A percentile compares a stretch with the other conserved stretches of the same genome.
Evolutionary conservation across 768 basidiomycete genomes (phyloP).

Genomic region (Termitomyces sp.): DNA sequence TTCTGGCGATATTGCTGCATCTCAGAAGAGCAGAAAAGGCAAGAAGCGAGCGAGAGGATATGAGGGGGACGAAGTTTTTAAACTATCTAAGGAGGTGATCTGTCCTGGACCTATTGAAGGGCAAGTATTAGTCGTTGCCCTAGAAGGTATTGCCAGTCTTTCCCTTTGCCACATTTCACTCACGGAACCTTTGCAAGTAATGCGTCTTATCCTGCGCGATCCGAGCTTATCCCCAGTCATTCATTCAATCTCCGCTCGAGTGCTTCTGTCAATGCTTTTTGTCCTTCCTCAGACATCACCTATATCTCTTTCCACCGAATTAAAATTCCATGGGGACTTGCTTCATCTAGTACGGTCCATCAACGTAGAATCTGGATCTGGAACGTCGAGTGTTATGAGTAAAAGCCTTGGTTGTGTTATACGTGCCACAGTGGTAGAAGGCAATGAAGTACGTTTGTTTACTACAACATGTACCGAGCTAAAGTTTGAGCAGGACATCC

Average conservation of each 20-base stretch:
- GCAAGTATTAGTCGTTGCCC: slow-evolving; percentile 42
- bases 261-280: slow-evolving; percentile 54
- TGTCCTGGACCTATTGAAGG: slow-evolving; percentile 48
- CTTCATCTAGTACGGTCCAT: slow-evolving; percentile 40
- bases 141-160: slow-evolving; percentile 45
- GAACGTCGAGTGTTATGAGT: slow-evolving; percentile 55
- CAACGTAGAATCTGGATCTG: slow-evolving; percentile 44
- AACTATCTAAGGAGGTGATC: slow-evolving; percentile 35
- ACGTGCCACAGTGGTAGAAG: slow-evolving; percentile 4
- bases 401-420: slow-evolving; percentile 56
- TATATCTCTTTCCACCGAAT: slow-evolving; percentile 49
- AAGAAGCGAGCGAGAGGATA: slow-evolving; percentile 69
- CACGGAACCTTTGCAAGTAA: slow-evolving; percentile 32
- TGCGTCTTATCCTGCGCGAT: slow-evolving; percentile 42
- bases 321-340: slow-evolving; percentile 39
- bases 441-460: slow-evolving; percentile 10
- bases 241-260: slow-evolving; percentile 53
- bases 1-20: slow-evolving; percentile 13
- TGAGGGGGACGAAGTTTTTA: slow-evolving; percentile 74
- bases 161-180: not conserved
- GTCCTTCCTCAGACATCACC: slow-evolving; percentile 51
- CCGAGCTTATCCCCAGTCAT: slow-evolving; percentile 45
- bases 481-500: slow-evolving; percentile 11
- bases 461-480: not conserved
- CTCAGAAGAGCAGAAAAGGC: slow-evolving; percentile 41